Percentiles rank a stretch among this genome's conserved stretches.
These are phyloP conservation scores for Kodamaea neixiangensis DNA, from an alignment of 805 yeast genomes.

Conservation along the genomic window DNA sequence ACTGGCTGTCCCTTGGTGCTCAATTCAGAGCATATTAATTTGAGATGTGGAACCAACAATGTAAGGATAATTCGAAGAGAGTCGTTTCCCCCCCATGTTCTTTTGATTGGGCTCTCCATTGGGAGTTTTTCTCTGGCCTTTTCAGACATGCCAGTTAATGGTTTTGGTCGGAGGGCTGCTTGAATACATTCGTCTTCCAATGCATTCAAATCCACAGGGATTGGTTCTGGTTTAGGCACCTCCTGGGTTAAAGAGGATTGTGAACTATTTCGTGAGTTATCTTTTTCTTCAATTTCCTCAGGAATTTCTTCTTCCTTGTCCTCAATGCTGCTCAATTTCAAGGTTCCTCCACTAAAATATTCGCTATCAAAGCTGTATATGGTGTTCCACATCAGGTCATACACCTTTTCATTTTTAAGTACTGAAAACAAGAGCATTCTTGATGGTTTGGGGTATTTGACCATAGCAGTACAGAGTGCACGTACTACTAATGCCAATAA, in stretches of 20 bases:
- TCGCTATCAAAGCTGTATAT: conserved; percentile 30
- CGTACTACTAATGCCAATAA: conserved; percentile 59
- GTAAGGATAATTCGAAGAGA: conserved; percentile 45
- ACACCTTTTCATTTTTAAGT: conserved; percentile 41
- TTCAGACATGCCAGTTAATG: conserved; percentile 62
- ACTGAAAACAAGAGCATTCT: conserved; percentile 55
- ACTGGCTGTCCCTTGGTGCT: neutral
- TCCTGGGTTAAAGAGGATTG: conserved; percentile 4
- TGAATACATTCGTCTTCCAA: conserved; percentile 30
- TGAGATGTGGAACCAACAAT: conserved; percentile 40
- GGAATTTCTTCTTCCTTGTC: neutral
- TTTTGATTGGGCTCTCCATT: conserved; percentile 47
- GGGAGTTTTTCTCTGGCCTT: conserved; percentile 57
- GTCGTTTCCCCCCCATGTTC: conserved; percentile 60
- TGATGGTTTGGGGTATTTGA: conserved; percentile 53
- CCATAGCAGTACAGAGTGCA: conserved; percentile 52
- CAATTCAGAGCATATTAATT: conserved; percentile 21
- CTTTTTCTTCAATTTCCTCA: neutral
- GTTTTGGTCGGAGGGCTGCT: conserved; percentile 47
- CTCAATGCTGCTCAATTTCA: conserved; percentile 16
- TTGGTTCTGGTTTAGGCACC: neutral
- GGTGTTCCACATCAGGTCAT: conserved; percentile 35
- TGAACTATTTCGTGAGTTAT: neutral
- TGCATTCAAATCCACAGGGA: neutral
- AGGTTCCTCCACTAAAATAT: conserved; percentile 23